Conservation (phyloP, 305 asterid genomes). For the Fraxinus platypoda region DNA sequence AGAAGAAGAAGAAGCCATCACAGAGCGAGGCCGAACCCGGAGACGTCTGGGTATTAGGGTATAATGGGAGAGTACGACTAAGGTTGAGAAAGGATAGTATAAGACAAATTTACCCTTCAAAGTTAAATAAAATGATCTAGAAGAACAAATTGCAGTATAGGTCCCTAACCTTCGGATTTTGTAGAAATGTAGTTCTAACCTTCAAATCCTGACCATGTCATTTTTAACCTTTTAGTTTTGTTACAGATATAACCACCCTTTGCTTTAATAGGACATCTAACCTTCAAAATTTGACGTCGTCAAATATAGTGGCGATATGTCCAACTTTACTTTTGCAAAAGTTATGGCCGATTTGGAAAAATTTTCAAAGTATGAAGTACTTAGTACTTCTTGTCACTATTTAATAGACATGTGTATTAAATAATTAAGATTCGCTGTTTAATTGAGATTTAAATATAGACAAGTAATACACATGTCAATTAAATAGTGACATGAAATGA, state of each 20-base stretch:
- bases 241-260: not conserved
- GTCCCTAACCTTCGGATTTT: not conserved
- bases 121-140: not conserved
- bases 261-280: not conserved
- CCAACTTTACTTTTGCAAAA: not conserved
- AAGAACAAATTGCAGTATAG: not conserved
- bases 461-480: not conserved
- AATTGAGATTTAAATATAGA: not conserved
- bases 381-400: not conserved
- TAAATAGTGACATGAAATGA: not conserved
- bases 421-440: no score
- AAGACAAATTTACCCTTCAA: not conserved
- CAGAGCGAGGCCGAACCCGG: not conserved
- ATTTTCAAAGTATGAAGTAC: not conserved
- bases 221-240: not conserved
- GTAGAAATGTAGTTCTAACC: not conserved
- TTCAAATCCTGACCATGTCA: not conserved
- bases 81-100: not conserved
- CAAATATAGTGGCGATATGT: not conserved
- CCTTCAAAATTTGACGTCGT: not conserved
- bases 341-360: not conserved
- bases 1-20: constrained; percentile 33
- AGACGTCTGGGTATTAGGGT: not conserved
- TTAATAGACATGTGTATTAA: not conserved
- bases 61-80: not conserved